Evolutionary conservation across 2,329 filamentous ascomycete species (phyloP).

Genomic region (Xylariaceae sp.): DNA sequence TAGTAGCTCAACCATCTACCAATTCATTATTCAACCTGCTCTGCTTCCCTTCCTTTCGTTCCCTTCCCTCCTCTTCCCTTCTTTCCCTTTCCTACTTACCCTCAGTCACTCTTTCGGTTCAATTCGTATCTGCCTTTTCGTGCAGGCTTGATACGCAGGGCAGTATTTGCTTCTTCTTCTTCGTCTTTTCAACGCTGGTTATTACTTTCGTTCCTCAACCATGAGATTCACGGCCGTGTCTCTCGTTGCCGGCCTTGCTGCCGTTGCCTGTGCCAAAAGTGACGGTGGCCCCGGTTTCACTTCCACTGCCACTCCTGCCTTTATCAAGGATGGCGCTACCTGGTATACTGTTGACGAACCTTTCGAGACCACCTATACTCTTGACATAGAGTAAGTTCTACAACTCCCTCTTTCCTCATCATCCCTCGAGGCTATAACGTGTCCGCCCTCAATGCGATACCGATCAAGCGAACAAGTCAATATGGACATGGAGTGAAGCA

Average conservation of each 20-base stretch:
- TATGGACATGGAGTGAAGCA: too few species aligned
- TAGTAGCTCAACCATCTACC: too few species aligned
- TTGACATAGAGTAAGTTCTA: conserved; percentile 8
- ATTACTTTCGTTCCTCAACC: background rate
- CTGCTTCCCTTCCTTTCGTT: background rate
- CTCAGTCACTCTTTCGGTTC: too few species aligned
- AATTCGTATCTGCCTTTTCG: too few species aligned
- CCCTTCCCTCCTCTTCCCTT: background rate
- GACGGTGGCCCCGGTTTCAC: too few species aligned
- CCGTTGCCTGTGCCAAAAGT: background rate
- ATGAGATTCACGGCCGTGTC: conserved; percentile 5
- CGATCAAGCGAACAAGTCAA: too few species aligned
- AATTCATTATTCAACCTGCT: too few species aligned
- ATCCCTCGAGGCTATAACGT: background rate
- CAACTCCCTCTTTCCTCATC: background rate
- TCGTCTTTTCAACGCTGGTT: too few species aligned
- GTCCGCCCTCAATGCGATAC: too few species aligned
- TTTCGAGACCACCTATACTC: conserved; percentile 8
- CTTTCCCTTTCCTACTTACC: background rate
- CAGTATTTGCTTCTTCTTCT: too few species aligned
- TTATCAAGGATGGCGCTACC: background rate
- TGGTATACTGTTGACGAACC: conserved; percentile 9
- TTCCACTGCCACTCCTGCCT: conserved; percentile 8
- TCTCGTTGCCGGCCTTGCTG: conserved; percentile 1
- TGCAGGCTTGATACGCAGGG: too few species aligned